These are phyloP conservation scores for Piper longum DNA, from an alignment of 164 flowering plant species.

Conservation along the genomic window DNA sequence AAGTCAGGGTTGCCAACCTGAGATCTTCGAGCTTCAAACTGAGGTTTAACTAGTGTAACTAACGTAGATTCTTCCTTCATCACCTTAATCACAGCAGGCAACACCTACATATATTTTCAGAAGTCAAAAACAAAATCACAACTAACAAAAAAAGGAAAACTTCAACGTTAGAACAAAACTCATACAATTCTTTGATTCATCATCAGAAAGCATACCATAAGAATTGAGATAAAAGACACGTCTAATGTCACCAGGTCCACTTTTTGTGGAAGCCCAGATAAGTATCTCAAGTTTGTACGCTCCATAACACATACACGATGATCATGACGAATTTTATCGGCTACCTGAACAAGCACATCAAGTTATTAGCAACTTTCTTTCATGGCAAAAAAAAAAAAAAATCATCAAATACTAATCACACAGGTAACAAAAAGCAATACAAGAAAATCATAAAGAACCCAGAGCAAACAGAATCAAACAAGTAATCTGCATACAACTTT, in stretches of 20 bases:
- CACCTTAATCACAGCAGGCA: conserved; percentile 82
- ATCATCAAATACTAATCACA: background rate
- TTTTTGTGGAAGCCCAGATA: conserved; percentile 75
- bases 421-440: background rate
- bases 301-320: conserved; percentile 76
- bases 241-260: conserved; percentile 95
- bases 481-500: background rate
- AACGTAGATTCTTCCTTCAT: conserved; percentile 74
- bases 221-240: conserved; percentile 93
- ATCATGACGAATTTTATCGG: conserved; percentile 79
- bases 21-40: conserved; percentile 87
- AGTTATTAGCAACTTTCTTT: background rate
- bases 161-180: background rate
- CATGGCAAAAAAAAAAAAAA: background rate
- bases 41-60: conserved; percentile 87
- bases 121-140: background rate
- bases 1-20: conserved; percentile 38
- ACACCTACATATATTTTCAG: conserved; percentile 36
- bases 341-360: conserved; percentile 38
- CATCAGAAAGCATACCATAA: conserved; percentile 42
- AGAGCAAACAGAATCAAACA: background rate
- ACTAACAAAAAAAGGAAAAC: background rate
- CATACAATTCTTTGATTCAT: background rate
- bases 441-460: background rate
- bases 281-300: conserved; percentile 85